These are phyloP conservation scores for Beauveria medogensis DNA, from an alignment of 2,329 filamentous ascomycete genomes.

Conservation along the genomic window DNA sequence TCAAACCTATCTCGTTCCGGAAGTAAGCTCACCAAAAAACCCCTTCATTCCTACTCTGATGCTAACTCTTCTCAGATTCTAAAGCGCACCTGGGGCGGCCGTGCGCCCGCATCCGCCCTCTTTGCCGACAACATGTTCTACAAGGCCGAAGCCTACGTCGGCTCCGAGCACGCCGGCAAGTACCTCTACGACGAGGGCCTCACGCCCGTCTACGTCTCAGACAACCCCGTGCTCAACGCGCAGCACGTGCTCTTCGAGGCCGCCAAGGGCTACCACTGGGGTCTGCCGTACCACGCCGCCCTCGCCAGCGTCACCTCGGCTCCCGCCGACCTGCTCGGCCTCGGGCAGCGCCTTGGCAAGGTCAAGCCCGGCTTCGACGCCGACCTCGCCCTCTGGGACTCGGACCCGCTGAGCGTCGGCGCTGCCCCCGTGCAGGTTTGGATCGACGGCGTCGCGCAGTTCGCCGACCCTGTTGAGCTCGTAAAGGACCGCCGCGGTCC, in stretches of 20 bases:
- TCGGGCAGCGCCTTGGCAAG: constrained; percentile 51
- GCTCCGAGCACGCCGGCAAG: constrained; percentile 58
- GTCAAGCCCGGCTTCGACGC: constrained; percentile 54
- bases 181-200: constrained; percentile 56
- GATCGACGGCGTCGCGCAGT: constrained; percentile 55
- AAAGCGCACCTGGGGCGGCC: constrained; percentile 47
- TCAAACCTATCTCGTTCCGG: constrained; percentile 31
- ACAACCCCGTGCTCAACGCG: constrained; percentile 62
- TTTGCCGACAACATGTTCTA: constrained; percentile 69
- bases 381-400: constrained; percentile 55
- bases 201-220: constrained; percentile 60
- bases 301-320: constrained; percentile 50
- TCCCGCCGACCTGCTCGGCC: constrained; percentile 49
- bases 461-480: constrained; percentile 44
- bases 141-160: constrained; percentile 58
- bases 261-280: constrained; percentile 51
- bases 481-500: constrained; percentile 37
- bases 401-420: constrained; percentile 51
- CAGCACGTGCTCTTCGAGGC: constrained; percentile 62
- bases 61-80: constrained; percentile 32
- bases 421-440: constrained; percentile 54
- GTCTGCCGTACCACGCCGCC: constrained; percentile 52
- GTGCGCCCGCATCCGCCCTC: constrained; percentile 49
- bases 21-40: constrained; percentile 30
- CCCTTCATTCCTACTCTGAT: not conserved